Base-by-base conservation (phyloP, 192 early-diverging fungal species). In the Obelidium mucronatum region DNA sequence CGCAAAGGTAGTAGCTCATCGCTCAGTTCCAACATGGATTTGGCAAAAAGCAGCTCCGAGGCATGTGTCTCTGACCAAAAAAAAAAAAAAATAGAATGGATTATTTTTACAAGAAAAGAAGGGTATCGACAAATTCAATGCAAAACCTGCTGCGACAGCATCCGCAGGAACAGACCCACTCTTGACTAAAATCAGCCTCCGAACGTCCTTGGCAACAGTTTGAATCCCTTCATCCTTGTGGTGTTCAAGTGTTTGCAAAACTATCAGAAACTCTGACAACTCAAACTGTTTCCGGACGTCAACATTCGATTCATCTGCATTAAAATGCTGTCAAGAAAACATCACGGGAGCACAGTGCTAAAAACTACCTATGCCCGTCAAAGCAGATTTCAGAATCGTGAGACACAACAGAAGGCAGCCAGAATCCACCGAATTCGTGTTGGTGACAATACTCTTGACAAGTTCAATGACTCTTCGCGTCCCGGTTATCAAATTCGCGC, bases 1-100 rank as follows among this genome's bases (percentile, higher is more conserved):
- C 91, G 86, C 2, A 98, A 90, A 0, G 97, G 97, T 33, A 97
- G 80, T 28, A 97, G 78, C 11, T 91, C 89, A 75, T 93, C 91
- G 37, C 85, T 83, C 0, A 95, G 79, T 19, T 94, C 93, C 26
- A 91, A 88, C 82, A 98, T 79, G 0, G 95, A 94, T 40, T 91
- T 85, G 19, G 82, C 85, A 72, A 95, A 94, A 37, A 88, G 87
- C 67, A 85, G 78, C 64, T 85, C 76, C 17, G 83, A 90, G 8
- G 40, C 74, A 1, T 28, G 63, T 80, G 54, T 81, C 77, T 64
- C 59, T 75, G 56, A 48, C 63, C 44, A 68, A n/a, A n/a, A n/a
- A n/a, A n/a, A n/a, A n/a, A n/a, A n/a, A n/a, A n/a, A n/a, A n/a
- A n/a, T n/a, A n/a, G n/a, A n/a, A n/a, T n/a, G n/a, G n/a, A n/a